Evolutionary conservation across 2,329 filamentous ascomycete species (phyloP).

Genomic region (Fusarium luffae): DNA sequence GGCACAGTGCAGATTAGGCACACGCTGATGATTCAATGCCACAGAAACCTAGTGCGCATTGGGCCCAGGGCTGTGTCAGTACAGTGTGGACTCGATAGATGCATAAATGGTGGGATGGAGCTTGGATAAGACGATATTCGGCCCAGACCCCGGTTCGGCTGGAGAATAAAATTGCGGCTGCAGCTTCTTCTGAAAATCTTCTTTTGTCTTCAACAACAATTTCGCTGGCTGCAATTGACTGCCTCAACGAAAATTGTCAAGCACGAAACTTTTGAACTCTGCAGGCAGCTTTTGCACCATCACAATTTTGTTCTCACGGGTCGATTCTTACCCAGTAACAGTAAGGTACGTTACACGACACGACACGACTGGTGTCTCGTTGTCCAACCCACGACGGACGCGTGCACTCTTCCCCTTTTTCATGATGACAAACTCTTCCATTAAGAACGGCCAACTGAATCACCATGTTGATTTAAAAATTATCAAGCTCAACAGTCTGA

Average conservation of each 20-base stretch:
- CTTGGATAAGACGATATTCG: constrained; percentile 44
- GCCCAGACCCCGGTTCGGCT: not conserved
- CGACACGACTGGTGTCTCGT: constrained; percentile 27
- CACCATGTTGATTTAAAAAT: constrained; percentile 65
- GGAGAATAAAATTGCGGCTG: constrained; percentile 33
- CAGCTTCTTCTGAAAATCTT: constrained; percentile 16
- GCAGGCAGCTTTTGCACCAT: not conserved
- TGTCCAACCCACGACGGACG: constrained; percentile 16
- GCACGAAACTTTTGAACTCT: constrained; percentile 11
- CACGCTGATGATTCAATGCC: constrained; percentile 16
- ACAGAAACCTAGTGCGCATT: constrained; percentile 14
- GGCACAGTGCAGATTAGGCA: constrained; percentile 52
- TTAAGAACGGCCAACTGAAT: constrained; percentile 77
- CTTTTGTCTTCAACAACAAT: constrained; percentile 18
- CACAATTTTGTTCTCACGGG: not conserved
- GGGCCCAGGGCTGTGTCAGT: not conserved
- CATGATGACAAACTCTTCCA: constrained; percentile 67
- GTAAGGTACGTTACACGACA: constrained; percentile 39
- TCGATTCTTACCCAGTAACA: constrained; percentile 4
- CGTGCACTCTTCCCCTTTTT: constrained; percentile 7
- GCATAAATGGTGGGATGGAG: constrained; percentile 45
- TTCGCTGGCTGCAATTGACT: constrained; percentile 5
- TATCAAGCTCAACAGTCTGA: constrained; percentile 77
- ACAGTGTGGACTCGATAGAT: constrained; percentile 45
- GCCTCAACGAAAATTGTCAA: constrained; percentile 3